Evolutionary conservation across 768 basidiomycete genomes (phyloP), one percentile per base, ranked within the genome.

Genomic region (Xanthoconium stramineum): DNA sequence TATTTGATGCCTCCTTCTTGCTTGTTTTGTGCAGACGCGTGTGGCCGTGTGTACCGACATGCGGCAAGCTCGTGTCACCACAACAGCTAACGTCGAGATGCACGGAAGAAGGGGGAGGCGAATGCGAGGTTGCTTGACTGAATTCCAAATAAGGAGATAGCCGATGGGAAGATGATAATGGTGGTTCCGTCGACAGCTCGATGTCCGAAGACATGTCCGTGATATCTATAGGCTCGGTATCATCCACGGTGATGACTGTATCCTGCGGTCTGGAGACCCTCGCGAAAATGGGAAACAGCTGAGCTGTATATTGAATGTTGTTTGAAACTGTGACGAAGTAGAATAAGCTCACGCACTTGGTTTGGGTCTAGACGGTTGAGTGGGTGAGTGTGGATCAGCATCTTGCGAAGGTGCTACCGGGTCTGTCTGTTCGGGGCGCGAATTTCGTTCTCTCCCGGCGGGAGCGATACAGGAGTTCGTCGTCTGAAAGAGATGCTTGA

Each of bases 241-340:
- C 51, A 28, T 69, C 67, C 53, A 61, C 56, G 45, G 38, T 24
- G n/a, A 55, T 47, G 33, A 54, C 49, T 9, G 50, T 44, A 11
- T 50, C 46, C 29, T n/a, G 45, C n/a, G 38, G 46, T 36, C 37
- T 10, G 61, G 33, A 36, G 52, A 24, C 40, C 45, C 48, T 64
- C 10, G 61, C 57, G 46, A 69, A 71, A 33, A 71, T 69, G 15
- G 69, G 65, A 43, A 55, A 72, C 29, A 71, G 55, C 15, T 38
- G 64, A 14, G 39, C 69, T 71, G 44, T 29, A 43, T n/a, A 32
- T 42, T n/a, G n/a, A 37, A 51, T 47, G 29, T 44, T 37, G 40
- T 49, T 44, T 48, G 32, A 24, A 45, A 36, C 39, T 17, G 24
- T 4, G 37, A 38, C 19, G 19, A 10, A 37, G 6, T 6, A 17